Evolutionary conservation across 2,329 filamentous ascomycete genomes (phyloP), one percentile per base, ranked within the genome.

Genomic region (Sporothrix globosa): DNA sequence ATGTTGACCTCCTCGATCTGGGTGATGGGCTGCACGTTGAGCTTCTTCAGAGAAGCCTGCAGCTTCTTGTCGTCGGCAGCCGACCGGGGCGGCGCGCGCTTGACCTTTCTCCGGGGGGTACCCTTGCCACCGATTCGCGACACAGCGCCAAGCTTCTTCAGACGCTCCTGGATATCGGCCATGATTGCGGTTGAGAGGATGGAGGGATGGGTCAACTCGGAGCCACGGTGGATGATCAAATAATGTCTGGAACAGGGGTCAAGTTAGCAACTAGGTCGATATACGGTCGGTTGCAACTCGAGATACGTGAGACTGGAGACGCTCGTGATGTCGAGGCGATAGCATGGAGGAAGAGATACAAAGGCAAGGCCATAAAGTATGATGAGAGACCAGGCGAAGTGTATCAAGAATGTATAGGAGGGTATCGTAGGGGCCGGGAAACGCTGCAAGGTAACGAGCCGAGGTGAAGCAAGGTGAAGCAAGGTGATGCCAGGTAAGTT

Each of bases 1-100:
- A 99, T 99, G 91, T 99, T 99, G 83, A 99, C 96, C 88, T 99
- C 96, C 90, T 99, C 96, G 79, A 99, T 99, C 76, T 92, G 93
- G 87, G 97, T 94, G 84, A 99, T 98, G 79, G 96, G 96, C 89
- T 99, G 96, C 72, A 97, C 95, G 85, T 98, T 98, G 83, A 99
- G 90, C 91, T 99, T 99, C 92, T 99, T 99, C 76, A 99, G 88
- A 74, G 93, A 86, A 74, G 91, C 89, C 87, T 99, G 96, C 75
- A 99, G 92, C 90, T 99, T 99, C 92, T 97, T 98, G 91, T 99
- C 96, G 82, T 99, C 96, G 83, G 92, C 93, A 81, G 91, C 93
- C 76, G 92, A 92, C 83, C 90, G 92, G 83, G 93, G 93, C 84
- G 96, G 92, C 76, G 95, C 92, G 85, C 97, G 96, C 93, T 98